These are phyloP conservation scores for Triticum turgidum DNA, from an alignment of 176 grass and related monocot species.

Conservation along the genomic window DNA sequence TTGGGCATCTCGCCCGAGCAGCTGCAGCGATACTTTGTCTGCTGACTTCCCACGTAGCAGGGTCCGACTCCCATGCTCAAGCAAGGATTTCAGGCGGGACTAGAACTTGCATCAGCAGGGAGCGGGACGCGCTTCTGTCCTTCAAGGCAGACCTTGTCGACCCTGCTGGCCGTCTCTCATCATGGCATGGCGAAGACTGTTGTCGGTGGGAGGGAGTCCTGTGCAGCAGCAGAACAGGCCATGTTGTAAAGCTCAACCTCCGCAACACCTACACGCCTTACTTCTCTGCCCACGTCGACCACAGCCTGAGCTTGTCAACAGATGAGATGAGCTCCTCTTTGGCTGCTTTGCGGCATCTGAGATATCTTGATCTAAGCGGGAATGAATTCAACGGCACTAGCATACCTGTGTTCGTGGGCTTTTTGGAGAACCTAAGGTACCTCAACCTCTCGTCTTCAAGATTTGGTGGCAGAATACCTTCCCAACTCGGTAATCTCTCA, in stretches of 20 bases:
- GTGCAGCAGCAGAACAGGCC: not conserved
- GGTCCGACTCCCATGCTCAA: not conserved
- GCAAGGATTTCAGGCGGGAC: not conserved
- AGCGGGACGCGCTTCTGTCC: not conserved
- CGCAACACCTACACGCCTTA: not conserved
- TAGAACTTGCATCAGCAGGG: not conserved
- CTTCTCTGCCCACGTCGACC: too few species aligned
- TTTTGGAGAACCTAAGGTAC: not conserved
- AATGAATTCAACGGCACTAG: not conserved
- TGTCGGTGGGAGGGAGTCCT: not conserved
- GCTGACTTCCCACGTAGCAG: too few species aligned
- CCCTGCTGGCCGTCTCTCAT: not conserved
- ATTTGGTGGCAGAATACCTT: not conserved
- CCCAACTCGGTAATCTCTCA: not conserved
- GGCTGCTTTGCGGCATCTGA: not conserved
- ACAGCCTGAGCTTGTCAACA: rapidly evolving
- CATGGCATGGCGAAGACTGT: not conserved
- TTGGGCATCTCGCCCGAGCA: not conserved
- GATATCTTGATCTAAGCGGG: not conserved
- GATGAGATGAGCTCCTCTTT: not conserved
- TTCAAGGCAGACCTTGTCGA: not conserved
- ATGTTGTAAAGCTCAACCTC: not conserved
- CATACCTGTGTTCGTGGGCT: not conserved
- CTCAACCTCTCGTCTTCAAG: not conserved
- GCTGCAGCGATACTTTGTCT: not conserved